Conservation (phyloP, 768 basidiomycete species). For the Trametes gibbosa region DNA sequence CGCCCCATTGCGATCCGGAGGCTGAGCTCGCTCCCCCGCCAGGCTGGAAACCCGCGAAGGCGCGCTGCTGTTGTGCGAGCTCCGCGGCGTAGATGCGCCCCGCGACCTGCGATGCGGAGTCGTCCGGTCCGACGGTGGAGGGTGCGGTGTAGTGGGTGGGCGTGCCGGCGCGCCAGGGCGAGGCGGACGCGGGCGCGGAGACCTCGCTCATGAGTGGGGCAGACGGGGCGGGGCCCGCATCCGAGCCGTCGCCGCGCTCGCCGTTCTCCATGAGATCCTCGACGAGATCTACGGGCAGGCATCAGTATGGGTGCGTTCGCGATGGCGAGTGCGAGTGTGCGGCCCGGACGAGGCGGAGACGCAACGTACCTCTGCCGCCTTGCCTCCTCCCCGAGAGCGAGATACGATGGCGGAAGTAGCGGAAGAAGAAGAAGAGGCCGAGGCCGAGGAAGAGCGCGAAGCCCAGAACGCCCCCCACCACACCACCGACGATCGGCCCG, state of each 20-base stretch:
- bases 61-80: constrained; percentile 1
- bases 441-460: constrained; percentile 6
- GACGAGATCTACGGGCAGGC: background rate
- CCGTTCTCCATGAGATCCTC: constrained; percentile 1
- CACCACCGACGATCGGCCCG: constrained; percentile 23
- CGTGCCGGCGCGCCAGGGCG: background rate
- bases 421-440: constrained; percentile 7
- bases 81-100: constrained; percentile 13
- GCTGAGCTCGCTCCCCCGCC: no score
- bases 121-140: constrained; percentile 8
- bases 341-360: background rate
- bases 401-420: constrained; percentile 16
- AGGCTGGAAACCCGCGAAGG: no score
- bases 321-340: background rate
- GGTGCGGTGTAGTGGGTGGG: background rate
- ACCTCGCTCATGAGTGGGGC: background rate
- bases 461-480: constrained; percentile 18
- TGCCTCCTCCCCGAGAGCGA: constrained; percentile 16
- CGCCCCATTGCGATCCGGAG: no score
- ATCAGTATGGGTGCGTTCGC: background rate
- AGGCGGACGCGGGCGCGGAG: background rate
- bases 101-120: constrained; percentile 10
- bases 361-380: background rate
- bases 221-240: background rate
- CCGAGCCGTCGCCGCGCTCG: background rate